Conservation (phyloP, 1,284 basidiomycete genomes). For the Ganoderma sinense region DNA sequence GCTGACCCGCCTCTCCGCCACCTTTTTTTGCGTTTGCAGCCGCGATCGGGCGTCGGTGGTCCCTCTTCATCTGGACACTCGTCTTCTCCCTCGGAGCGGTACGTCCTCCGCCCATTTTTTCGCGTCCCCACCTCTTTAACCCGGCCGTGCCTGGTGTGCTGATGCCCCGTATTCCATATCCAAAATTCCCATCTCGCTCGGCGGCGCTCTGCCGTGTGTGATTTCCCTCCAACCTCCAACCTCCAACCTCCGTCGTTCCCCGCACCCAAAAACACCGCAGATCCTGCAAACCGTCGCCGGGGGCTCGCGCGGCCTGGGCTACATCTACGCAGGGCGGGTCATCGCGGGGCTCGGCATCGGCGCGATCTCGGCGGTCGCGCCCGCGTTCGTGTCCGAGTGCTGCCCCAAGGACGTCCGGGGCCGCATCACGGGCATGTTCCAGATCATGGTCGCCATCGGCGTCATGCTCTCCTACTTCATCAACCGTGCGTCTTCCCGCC, state of each 20-base stretch:
- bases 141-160: slow-evolving; percentile 19
- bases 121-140: slow-evolving; percentile 18
- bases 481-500: slow-evolving; percentile 59
- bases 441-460: slow-evolving; percentile 81
- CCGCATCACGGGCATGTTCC: slow-evolving; percentile 79
- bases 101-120: slow-evolving; percentile 37
- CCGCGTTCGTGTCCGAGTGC: slow-evolving; percentile 83
- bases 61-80: slow-evolving; percentile 63
- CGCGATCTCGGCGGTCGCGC: slow-evolving; percentile 71
- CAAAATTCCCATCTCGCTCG: too few relatives aligned
- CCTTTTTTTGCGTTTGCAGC: slow-evolving; percentile 42
- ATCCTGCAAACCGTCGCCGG: slow-evolving; percentile 68
- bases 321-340: slow-evolving; percentile 82
- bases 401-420: slow-evolving; percentile 79
- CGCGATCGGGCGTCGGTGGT: slow-evolving; percentile 60
- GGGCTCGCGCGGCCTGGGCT: slow-evolving; percentile 61
- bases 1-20: neutral
- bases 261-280: slow-evolving; percentile 37
- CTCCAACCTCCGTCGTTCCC: too few relatives aligned
- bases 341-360: slow-evolving; percentile 76
- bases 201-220: too few relatives aligned
- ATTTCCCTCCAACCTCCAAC: too few relatives aligned
- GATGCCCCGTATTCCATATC: neutral
- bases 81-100: slow-evolving; percentile 77
- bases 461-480: slow-evolving; percentile 84